Conservation (phyloP, 2,329 filamentous ascomycete species). For the Fusarium mundagurra region DNA sequence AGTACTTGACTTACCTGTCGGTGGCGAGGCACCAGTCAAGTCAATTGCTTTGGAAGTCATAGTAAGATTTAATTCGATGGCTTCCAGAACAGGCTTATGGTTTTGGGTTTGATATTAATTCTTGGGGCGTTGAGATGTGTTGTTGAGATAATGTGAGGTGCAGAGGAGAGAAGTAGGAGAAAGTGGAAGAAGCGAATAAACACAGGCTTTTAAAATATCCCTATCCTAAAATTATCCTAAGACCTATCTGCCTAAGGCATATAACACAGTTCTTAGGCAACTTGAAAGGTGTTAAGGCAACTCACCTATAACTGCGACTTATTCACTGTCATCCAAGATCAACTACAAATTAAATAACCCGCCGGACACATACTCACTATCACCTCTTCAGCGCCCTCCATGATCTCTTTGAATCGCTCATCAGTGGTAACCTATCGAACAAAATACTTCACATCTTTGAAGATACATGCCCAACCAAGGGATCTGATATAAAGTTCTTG, state of each 20-base stretch:
- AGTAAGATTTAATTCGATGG: too few species aligned
- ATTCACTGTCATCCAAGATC: neutral
- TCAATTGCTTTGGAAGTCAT: neutral
- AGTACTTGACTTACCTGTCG: neutral
- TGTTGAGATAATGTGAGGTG: neutral
- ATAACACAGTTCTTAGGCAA: neutral
- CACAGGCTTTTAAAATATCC: neutral
- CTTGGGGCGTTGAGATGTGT: neutral
- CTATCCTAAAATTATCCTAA: neutral
- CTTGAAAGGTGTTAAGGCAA: neutral
- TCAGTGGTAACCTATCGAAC: neutral
- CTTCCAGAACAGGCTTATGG: neutral
- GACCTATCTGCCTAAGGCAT: neutral
- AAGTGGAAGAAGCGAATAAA: neutral
- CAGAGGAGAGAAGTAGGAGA: fast-evolving
- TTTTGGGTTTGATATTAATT: neutral
- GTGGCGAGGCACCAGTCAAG: neutral
- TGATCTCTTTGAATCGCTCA: neutral
- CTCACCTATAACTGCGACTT: neutral
- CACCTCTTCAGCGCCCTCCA: neutral
- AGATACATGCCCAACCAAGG: neutral
- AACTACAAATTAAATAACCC: too few species aligned
- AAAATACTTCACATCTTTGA: neutral
- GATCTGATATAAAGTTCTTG: neutral
- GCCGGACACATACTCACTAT: too few species aligned